Evolutionary conservation across 805 yeast genomes (phyloP).

Genomic region (Wilhelminamyces savonicus): DNA sequence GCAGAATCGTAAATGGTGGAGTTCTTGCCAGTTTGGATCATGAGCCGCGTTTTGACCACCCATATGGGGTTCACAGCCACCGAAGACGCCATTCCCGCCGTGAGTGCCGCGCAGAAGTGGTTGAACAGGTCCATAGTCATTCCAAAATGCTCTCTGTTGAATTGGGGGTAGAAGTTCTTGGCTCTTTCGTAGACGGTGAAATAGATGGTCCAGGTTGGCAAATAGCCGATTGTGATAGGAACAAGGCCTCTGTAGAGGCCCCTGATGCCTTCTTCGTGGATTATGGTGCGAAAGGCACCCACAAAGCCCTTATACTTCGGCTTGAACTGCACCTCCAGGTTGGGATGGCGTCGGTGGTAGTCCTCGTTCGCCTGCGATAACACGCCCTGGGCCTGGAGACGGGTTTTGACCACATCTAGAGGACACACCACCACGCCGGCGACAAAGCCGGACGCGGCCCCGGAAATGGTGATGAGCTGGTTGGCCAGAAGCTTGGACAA

Average conservation of each 20-base stretch:
- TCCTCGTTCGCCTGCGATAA: slow-evolving; percentile 7
- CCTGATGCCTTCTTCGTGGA: slow-evolving; percentile 68
- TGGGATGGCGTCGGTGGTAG: slow-evolving; percentile 10
- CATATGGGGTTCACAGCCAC: slow-evolving; percentile 89
- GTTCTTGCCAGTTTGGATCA: slow-evolving; percentile 67
- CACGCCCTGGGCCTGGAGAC: slow-evolving; percentile 87
- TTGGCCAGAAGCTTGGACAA: slow-evolving; percentile 29
- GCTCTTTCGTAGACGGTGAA: slow-evolving; percentile 84
- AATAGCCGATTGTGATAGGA: slow-evolving; percentile 90
- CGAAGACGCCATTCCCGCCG: slow-evolving; percentile 86
- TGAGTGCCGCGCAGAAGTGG: slow-evolving; percentile 60
- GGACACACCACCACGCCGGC: slow-evolving; percentile 93
- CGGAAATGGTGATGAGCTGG: slow-evolving; percentile 73
- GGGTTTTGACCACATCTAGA: slow-evolving; percentile 88
- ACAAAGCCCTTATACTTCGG: slow-evolving; percentile 52
- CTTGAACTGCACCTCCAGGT: too few species aligned
- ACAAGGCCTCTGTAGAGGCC: slow-evolving; percentile 88
- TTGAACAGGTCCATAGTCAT: slow-evolving; percentile 19
- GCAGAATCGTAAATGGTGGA: slow-evolving; percentile 23
- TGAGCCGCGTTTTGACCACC: slow-evolving; percentile 93
- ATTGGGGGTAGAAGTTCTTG: slow-evolving; percentile 46
- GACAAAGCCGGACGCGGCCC: slow-evolving; percentile 89
- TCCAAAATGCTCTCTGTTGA: slow-evolving; percentile 23
- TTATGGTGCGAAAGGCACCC: slow-evolving; percentile 61
- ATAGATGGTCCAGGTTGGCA: slow-evolving; percentile 97